Evolutionary conservation across 1,284 basidiomycete genomes (phyloP), one percentile per base, ranked within the genome.

Genomic region (Trichosporon sp.): DNA sequence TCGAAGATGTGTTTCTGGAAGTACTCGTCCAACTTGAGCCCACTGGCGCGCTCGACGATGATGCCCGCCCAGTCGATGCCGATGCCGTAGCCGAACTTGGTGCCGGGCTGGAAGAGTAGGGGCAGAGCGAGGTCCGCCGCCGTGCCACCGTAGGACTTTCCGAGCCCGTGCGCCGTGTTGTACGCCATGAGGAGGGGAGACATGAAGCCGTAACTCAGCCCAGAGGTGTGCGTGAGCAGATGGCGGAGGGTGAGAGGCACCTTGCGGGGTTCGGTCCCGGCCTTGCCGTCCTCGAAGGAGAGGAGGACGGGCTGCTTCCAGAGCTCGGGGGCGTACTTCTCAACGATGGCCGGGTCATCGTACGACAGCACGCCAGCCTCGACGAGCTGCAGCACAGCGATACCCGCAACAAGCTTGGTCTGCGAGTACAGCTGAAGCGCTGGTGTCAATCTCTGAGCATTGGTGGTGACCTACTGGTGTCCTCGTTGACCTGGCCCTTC

Each of bases 51-150:
- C 43, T 72, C 69, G 59, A 84, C 75, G 69, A 81, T 48, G 70
- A 74, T 31, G 35, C 78, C 82, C 43, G 77, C 75, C 79, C 78
- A 82, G 68, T 85, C 85, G 51, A 82, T 79, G 2, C 77, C 77
- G 56, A 73, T 70, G n/a, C 73, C 67, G 74, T 82, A 81, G 32
- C 31, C 21, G 67, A 69, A 83, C 3, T 64, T 63, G 0, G 75
- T 73, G 1, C 80, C 80, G 10, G 81, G 81, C 64, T 81, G 77
- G 71, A 75, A 81, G 26, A 78, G 56, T 4, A 78, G 70, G 0
- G 79, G 78, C 21, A 73, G 67, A 10, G 43, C 64, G 8, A 79
- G 64, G 4, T 72, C 59, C 12, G 67, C 66, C 5, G 74, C 61
- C 2, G 37, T 14, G 1, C 63, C 66, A 11, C 61, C 68, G 59